A percentile compares a stretch with the other conserved stretches of the same genome.
These are phyloP conservation scores for Crepidotus variabilis DNA, from an alignment of 768 basidiomycete species.

Conservation along the genomic window DNA sequence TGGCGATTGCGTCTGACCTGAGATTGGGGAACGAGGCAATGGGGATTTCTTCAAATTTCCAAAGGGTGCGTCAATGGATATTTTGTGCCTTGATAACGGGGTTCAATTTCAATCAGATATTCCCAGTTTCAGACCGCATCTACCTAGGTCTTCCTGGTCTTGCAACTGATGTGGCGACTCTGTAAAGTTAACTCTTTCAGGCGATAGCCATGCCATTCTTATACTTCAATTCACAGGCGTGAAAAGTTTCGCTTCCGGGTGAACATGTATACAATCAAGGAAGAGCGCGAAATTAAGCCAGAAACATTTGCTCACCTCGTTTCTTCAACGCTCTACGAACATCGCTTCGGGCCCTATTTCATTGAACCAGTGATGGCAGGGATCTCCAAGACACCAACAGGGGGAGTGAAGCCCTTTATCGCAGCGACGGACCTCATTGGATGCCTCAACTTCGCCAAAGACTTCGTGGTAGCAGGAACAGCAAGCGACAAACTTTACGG, in stretches of 20 bases:
- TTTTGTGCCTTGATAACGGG: background rate
- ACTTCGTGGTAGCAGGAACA: slow-evolving; percentile 95
- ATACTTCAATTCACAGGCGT: slow-evolving; percentile 45
- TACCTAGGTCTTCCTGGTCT: slow-evolving; percentile 91
- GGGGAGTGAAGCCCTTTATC: slow-evolving; percentile 85
- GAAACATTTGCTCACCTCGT: slow-evolving; percentile 95
- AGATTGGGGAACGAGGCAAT: slow-evolving; percentile 86
- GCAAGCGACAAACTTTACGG: slow-evolving; percentile 91
- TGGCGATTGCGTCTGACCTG: slow-evolving; percentile 95
- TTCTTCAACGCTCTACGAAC: slow-evolving; percentile 92
- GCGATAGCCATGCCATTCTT: slow-evolving; percentile 2
- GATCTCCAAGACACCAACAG: slow-evolving; percentile 67
- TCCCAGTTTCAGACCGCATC: slow-evolving; percentile 89
- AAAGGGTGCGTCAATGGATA: slow-evolving; percentile 60
- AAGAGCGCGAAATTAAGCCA: slow-evolving; percentile 94
- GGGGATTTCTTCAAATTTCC: slow-evolving; percentile 87
- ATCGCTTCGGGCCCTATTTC: slow-evolving; percentile 94
- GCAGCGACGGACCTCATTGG: slow-evolving; percentile 93
- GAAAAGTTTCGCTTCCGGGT: slow-evolving; percentile 91
- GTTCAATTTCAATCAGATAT: slow-evolving; percentile 55
- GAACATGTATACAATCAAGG: slow-evolving; percentile 99
- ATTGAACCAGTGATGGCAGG: slow-evolving; percentile 97
- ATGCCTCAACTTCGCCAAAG: slow-evolving; percentile 90
- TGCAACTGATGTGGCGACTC: slow-evolving; percentile 88
- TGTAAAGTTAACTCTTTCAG: slow-evolving; percentile 46